Base-by-base conservation (phyloP, 2,329 filamentous ascomycete genomes). In the Corynespora cassiicola region DNA sequence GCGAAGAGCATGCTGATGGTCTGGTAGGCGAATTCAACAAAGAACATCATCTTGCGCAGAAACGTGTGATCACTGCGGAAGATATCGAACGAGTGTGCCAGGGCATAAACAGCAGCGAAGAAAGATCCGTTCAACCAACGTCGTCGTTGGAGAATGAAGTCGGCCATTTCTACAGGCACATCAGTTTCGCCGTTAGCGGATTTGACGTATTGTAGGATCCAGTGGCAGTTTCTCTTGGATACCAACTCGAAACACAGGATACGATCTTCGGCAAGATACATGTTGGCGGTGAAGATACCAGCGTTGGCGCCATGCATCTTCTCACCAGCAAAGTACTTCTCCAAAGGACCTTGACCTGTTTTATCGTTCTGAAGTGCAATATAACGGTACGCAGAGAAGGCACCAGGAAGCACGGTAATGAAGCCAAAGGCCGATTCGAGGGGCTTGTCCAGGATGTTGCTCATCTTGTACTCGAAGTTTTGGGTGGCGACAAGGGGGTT, bases 401-500 rank as follows among this genome's bases (percentile, higher is more conserved):
- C 94, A 75, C 94, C 94, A 1, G 94, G 94, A 63, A 99, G 77
- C 61, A 99, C 94, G 28, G 89, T 90, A 65, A 99, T 97, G 73
- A 97, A 99, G 30, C 94, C 94, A 68, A 99, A 99, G 0, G 92
- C 89, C 4, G 92, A 97, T 67, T 99, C 94, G 25, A 99, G 76
- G 2, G 94, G 94, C 74, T 99, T 99, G 69, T 99, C 94, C 28
- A 99, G 80, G 63, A 99, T 99, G 63, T 99, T 99, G 69, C 90
- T 96, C 87, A 99, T 96, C 79, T 99, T 99, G 80, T 99, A 99
- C 75, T 99, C 94, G 58, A 99, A 99, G 65, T 99, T 99, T 62
- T 99, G 94, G 1, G 91, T 91, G 2, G 94, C 94, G 15, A 99
- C 88, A 4, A 99, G 80, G 0, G 94, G 94, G 61, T 97, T 99